Percentiles rank a stretch among this genome's conserved stretches.
Evolutionary conservation across 768 basidiomycete species (phyloP).

Genomic region (Filobasidium wieringae): DNA sequence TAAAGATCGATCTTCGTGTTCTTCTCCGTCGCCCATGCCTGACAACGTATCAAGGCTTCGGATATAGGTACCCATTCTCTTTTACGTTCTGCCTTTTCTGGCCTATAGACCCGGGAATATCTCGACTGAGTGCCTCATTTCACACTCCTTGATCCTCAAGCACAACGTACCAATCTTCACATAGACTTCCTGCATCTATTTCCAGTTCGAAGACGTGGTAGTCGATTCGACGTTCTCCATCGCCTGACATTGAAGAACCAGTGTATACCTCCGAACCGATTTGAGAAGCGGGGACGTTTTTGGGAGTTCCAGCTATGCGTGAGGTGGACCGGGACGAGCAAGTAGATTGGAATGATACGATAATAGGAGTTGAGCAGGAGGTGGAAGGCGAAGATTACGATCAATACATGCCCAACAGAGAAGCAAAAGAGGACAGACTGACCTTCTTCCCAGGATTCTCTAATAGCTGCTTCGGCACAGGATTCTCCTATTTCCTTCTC

Average conservation of each 20-base stretch:
- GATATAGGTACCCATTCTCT: conserved; percentile 11
- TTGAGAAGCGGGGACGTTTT: not conserved
- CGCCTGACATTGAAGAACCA: conserved; percentile 4
- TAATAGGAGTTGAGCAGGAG: no score
- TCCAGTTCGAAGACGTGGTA: conserved; percentile 17
- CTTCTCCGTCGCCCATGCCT: conserved; percentile 11
- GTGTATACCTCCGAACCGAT: conserved; percentile 3
- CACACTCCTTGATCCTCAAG: no score
- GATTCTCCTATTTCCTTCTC: conserved; percentile 13
- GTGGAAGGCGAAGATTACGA: no score
- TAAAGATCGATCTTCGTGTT: conserved; percentile 14
- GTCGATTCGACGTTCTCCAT: conserved; percentile 11
- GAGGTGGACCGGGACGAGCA: not conserved
- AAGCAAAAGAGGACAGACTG: not conserved
- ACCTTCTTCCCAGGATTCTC: not conserved
- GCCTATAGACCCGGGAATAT: not conserved
- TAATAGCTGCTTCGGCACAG: conserved; percentile 2
- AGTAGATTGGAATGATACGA: not conserved
- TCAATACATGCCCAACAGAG: not conserved
- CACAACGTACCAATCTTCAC: conserved; percentile 11
- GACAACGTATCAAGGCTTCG: conserved; percentile 12
- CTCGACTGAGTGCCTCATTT: not conserved
- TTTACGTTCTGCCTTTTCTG: conserved; percentile 9
- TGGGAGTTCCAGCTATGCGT: conserved; percentile 10
- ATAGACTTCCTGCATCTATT: conserved; percentile 1